Base-by-base conservation (phyloP, 2,329 filamentous ascomycete genomes). In the Fusarium ramigenum region DNA sequence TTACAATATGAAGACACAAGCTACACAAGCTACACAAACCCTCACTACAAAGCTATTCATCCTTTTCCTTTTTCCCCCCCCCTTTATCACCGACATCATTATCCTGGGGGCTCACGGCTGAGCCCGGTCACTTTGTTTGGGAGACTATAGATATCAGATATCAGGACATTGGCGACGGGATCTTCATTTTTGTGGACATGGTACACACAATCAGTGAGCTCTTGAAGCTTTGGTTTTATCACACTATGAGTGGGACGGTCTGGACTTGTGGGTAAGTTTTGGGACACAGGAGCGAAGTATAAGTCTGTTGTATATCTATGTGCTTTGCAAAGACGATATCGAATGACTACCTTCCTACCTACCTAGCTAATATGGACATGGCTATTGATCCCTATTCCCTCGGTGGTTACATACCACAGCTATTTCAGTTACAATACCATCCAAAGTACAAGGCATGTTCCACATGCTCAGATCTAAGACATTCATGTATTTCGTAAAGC, bases 81-180 rank as follows among this genome's bases (percentile, higher is more conserved):
- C 54, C 12, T 59, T 49, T 19, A 21, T 67, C 25, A 53, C 44
- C 16, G 34, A 70, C n/a, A 50, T 49, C 42, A 43, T 54, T 21
- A 50, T 50, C 32, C 36, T 32, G 32, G 28, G 40, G 44, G 40
- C 53, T 60, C 25, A 36, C 23, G 30, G 59, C 36, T 54, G 58
- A 60, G 54, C 52, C 50, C 15, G 40, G 44, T 66, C 56, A 39
- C 42, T 54, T 46, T 63, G 30, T 36, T 52, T 52, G 15, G 32
- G 58, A 61, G 32, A 42, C 23, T 56, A 60, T 43, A 73, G 70
- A 71, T 63, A 59, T 36, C 40, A 73, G 70, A 71, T 63, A 59
- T 36, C 40, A 40, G 53, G 68, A 43, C 37, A 66, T 46, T 40
- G 70, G 56, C 64, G 63, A 63, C 42, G 37, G 66, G 40, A 30